Conservation (phyloP, 176 grass and related monocot genomes). For the Saccharum officinarum region DNA sequence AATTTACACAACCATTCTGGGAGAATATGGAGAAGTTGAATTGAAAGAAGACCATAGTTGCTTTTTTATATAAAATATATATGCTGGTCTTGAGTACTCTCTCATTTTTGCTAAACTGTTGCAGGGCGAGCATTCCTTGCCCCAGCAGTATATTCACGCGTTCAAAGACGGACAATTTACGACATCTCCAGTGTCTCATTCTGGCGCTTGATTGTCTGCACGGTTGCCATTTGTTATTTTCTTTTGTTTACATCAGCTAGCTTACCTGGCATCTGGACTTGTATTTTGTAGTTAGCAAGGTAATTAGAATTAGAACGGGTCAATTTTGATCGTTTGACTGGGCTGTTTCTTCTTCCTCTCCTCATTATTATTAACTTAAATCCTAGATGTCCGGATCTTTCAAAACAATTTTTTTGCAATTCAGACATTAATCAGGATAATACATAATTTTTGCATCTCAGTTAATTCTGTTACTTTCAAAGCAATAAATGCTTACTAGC, state of each 20-base stretch:
- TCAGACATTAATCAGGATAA: not conserved
- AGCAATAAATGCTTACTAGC: not conserved
- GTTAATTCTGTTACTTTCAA: not conserved
- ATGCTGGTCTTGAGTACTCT: not conserved
- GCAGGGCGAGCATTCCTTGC: slow-evolving; percentile 47
- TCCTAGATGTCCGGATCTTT: not conserved
- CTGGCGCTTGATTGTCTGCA: slow-evolving; percentile 31
- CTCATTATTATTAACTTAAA: not conserved
- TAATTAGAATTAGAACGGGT: not conserved
- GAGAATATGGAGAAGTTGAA: not conserved
- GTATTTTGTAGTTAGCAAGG: not conserved
- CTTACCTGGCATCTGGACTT: slow-evolving; percentile 3
- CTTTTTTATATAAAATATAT: not conserved
- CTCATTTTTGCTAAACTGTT: not conserved
- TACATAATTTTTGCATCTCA: not conserved
- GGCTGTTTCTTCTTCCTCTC: not conserved
- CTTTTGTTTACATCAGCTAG: not conserved
- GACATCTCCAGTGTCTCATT: slow-evolving; percentile 42
- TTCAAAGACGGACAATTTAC: slow-evolving; percentile 46
- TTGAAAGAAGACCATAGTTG: not conserved
- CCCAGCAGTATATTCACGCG: slow-evolving; percentile 54
- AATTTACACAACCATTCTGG: not conserved
- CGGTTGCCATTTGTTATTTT: not conserved
- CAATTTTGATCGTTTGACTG: not conserved
- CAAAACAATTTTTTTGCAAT: not conserved